Evolutionary conservation across 2,329 filamentous ascomycete genomes (phyloP), one percentile per base, ranked within the genome.

Genomic region (Colletotrichum camelliae): DNA sequence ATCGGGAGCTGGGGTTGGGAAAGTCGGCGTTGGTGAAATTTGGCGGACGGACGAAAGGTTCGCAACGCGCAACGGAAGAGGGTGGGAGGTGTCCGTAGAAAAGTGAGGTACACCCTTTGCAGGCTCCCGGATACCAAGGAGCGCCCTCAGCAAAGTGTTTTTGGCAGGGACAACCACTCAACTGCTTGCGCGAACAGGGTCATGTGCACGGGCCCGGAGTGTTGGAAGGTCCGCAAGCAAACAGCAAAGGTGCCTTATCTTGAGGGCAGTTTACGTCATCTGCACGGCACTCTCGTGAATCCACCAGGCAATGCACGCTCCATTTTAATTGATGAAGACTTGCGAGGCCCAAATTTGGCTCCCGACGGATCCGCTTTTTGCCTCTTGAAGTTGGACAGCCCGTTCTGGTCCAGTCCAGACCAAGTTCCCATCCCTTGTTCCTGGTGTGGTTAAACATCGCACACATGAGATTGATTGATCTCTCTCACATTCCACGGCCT

Each of bases 181-280:
- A 33, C 58, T 35, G 31, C 35, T 70, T 70, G 43, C 43, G 43
- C n/a, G 62, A 43, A 69, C 70, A 35, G 29, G 74, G 74, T 66
- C 74, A 71, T 69, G 74, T 69, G 74, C 74, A 76, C 70, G 70
- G 74, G 52, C 74, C 74, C 74, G 58, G 65, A 27, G n/a, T 37
- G 70, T 65, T 75, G 70, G 27, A 58, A 75, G 65, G 73, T 73
- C 73, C 73, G 73, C 64, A 74, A 76, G 48, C 74, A 27, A 69
- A 12, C 33, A 64, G 43, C 43, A 52, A 52, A 52, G 33, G 24
- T 43, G 33, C 35, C 61, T 64, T 64, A 37, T 64, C 61, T 64
- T 2, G 61, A 18, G 24, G 35, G 24, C 62, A 10, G 64, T 43
- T 65, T 76, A 74, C 74, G 74, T 76, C 74, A 76, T 65, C 70